Evolutionary conservation across 768 basidiomycete genomes (phyloP).

Genomic region (Lactarius sanguifluus): DNA sequence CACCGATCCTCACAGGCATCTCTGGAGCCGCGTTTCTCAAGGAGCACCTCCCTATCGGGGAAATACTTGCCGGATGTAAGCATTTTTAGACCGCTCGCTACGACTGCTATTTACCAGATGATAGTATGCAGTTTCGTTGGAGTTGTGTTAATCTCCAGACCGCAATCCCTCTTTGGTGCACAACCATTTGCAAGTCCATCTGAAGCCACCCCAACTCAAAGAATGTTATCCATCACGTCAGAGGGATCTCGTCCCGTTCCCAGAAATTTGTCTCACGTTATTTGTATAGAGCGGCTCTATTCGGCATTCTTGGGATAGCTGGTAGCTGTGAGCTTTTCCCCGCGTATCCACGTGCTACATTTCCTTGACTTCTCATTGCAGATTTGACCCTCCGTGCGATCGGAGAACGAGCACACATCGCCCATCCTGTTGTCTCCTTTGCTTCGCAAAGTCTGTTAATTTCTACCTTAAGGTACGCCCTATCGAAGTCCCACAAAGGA

Average conservation of each 20-base stretch:
- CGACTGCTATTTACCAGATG: not conserved
- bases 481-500: not conserved
- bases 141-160: slow-evolving; percentile 80
- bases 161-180: slow-evolving; percentile 68
- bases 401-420: slow-evolving; percentile 69
- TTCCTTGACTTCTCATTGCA: slow-evolving; percentile 27
- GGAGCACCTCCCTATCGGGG: slow-evolving; percentile 55
- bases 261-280: not conserved
- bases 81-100: not conserved
- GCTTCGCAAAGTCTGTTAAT: slow-evolving; percentile 54
- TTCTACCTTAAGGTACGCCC: slow-evolving; percentile 36
- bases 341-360: not conserved
- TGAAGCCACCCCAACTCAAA: slow-evolving; percentile 35
- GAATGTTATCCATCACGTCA: slow-evolving; percentile 62
- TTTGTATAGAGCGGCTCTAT: slow-evolving; percentile 51
- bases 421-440: slow-evolving; percentile 72
- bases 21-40: slow-evolving; percentile 60
- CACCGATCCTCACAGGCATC: slow-evolving; percentile 63
- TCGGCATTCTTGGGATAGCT: slow-evolving; percentile 65
- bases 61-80: slow-evolving; percentile 56
- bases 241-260: slow-evolving; percentile 18
- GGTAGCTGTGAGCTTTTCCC: slow-evolving; percentile 57
- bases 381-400: slow-evolving; percentile 62
- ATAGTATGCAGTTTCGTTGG: slow-evolving; percentile 67
- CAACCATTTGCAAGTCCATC: not conserved